Conservation (phyloP, 495 filamentous ascomycete genomes). For the Aspergillus panamensis region DNA sequence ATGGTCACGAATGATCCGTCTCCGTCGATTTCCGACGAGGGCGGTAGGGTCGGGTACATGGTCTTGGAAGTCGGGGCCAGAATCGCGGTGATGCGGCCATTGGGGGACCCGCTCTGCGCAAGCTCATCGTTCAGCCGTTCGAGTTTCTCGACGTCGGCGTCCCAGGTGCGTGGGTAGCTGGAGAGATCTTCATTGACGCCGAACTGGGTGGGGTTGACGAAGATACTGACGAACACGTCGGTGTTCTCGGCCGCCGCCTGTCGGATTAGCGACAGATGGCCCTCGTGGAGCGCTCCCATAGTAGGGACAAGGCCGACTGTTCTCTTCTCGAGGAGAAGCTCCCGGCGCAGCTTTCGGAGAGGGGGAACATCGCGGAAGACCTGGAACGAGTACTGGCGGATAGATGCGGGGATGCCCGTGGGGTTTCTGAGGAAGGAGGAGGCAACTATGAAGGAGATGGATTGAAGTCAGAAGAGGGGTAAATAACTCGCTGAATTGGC, state of each 20-base stretch:
- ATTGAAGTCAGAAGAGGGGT: conserved; percentile 9
- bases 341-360: conserved; percentile 67
- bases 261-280: conserved; percentile 84
- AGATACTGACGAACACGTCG: conserved; percentile 83
- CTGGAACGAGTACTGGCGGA: conserved; percentile 48
- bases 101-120: conserved; percentile 43
- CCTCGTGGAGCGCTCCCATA: conserved; percentile 93
- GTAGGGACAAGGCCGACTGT: conserved; percentile 89
- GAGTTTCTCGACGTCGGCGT: conserved; percentile 64
- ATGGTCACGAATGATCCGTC: conserved; percentile 92
- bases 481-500: not conserved
- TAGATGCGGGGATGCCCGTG: conserved; percentile 24
- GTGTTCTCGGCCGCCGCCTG: conserved; percentile 80
- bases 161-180: conserved; percentile 90
- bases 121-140: conserved; percentile 68
- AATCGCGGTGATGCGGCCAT: conserved; percentile 71
- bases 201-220: conserved; percentile 96
- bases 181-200: conserved; percentile 82
- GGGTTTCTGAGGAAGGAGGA: conserved; percentile 29
- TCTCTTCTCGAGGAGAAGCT: conserved; percentile 62
- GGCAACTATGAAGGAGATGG: conserved; percentile 22
- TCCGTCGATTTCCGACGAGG: conserved; percentile 71
- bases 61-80: conserved; percentile 78
- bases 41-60: conserved; percentile 85
- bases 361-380: conserved; percentile 69